Evolutionary conservation across 306 rosid genomes (phyloP), one percentile per base, ranked within the genome.

Genomic region (Gastrolobium villosum): DNA sequence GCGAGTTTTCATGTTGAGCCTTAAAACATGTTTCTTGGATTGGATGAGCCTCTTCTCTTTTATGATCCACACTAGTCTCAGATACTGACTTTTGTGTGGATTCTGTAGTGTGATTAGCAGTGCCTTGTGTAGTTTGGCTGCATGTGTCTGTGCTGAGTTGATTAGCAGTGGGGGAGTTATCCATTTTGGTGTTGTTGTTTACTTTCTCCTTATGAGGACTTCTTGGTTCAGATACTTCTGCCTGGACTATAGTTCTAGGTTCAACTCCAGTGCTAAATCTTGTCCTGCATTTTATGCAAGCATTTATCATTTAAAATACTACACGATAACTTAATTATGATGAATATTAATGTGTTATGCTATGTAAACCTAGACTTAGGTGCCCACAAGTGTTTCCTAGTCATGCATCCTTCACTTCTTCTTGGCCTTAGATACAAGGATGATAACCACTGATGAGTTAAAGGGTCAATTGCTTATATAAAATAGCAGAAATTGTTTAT

Each of bases 211-310:
- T 52, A 1, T 0, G 46, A 69, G 81, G 59, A 67, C 13, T 83
- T 76, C 45, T 86, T 20, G 80, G 44, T 26, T 10, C 10, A n/a
- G 77, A 61, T 56, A 36, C 77, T 61, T 85, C 90, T 65, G 57
- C 49, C 4, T 74, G 85, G 2, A 53, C 48, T 46, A 57, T 65
- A 10, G 44, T 60, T 34, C 50, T 82, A 31, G 64, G 74, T 53
- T 87, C 86, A 26, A 34, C 54, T 1, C 75, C 74, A 4, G 48
- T 14, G 76, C 70, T 81, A 63, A 95, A 93, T 76, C 53, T 88
- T 87, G 85, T 90, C 94, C 99, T 95, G 86, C 45, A 86, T 83
- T 57, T 43, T 14, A 77, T 75, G 9, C 5, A 61, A 44, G 20
- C 49, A 30, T 28, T 26, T n/a, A n/a, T 34, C 59, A 10, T 75